Percentiles rank a stretch among this genome's conserved stretches.
These are phyloP conservation scores for Calonectria hongkongensis DNA, from an alignment of 2,329 filamentous ascomycete species.

Conservation along the genomic window DNA sequence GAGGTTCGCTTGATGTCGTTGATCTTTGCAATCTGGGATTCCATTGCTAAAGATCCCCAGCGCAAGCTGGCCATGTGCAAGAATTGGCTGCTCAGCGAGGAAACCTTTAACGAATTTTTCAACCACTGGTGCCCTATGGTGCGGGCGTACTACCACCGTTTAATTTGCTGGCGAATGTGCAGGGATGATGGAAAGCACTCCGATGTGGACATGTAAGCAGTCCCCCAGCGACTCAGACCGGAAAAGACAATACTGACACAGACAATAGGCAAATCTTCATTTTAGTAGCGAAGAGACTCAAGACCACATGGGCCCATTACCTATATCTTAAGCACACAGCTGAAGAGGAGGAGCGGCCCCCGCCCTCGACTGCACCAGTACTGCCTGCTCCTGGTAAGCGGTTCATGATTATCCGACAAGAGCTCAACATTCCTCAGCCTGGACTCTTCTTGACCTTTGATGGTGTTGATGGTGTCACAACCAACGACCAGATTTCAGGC, in stretches of 20 bases:
- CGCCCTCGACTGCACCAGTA: constrained; percentile 86
- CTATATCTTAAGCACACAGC: constrained; percentile 83
- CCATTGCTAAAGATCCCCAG: constrained; percentile 77
- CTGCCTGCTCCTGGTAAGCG: constrained; percentile 89
- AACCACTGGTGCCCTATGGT: constrained; percentile 98
- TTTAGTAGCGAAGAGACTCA: constrained; percentile 79
- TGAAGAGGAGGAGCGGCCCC: constrained; percentile 71
- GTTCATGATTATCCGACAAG: constrained; percentile 91
- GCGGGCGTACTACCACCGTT: constrained; percentile 91
- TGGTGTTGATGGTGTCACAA: constrained; percentile 60
- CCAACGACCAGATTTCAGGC: constrained; percentile 49
- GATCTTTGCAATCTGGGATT: constrained; percentile 87
- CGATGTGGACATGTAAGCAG: constrained; percentile 79
- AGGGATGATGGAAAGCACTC: constrained; percentile 81
- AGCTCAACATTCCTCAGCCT: constrained; percentile 70
- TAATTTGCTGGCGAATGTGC: constrained; percentile 92
- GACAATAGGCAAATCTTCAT: constrained; percentile 79
- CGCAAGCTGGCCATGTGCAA: constrained; percentile 83
- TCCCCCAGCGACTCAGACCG: constrained; percentile 24
- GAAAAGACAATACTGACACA: constrained; percentile 50
- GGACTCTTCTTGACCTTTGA: constrained; percentile 72
- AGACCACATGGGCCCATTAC: constrained; percentile 86
- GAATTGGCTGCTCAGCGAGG: constrained; percentile 83
- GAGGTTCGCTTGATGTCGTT: constrained; percentile 91
- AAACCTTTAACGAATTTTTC: constrained; percentile 87